Base-by-base conservation (phyloP, 345 rosid species). In the Gossypium mustelinum region DNA sequence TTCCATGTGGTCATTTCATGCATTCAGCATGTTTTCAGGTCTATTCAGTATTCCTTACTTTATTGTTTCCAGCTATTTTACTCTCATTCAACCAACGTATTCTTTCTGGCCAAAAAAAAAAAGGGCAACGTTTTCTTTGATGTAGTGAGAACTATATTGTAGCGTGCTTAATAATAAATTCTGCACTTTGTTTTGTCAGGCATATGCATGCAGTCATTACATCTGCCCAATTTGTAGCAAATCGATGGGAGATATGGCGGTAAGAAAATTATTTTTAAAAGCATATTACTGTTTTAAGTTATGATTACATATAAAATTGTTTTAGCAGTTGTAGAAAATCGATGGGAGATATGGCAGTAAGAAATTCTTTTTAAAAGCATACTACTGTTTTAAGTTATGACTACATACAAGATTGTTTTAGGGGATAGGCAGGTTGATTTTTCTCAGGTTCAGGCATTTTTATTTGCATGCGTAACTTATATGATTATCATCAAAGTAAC, bases 1-100 rank as follows among this genome's bases (percentile, higher is more conserved):
- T 87, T 78, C 90, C 90, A 12, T 87, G 90, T 14, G 90, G 90
- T 48, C 90, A 87, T 83, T 87, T 77, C 79, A 87, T 87, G 90
- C 90, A 87, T 79, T 87, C 90, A 20, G 85, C 83, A 68, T 87
- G 90, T 73, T 87, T 85, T 78, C 90, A 87, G 90, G 90, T 87
- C 63, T 77, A 11, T 71, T 57, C 60, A 44, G 72, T 61, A 14
- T 47, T 77, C 20, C 50, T 18, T 60, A 9, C 22, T 8, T 34
- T 2, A 41, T 56, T 63, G 43, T 63, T 52, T 78, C 11, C 45
- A 9, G 41, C 34, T 52, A 3, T 75, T 62, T 63, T 59, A 52
- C 24, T 20, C 39, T 60, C 7, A 34, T 55, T 22, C 55, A 45
- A 22, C 18, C 50, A 54, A 20, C 10, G 54, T 34, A 59, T 44